Evolutionary conservation across 2,329 filamentous ascomycete genomes (phyloP), one percentile per base, ranked within the genome.

Genomic region (Dactylonectria estremocensis): DNA sequence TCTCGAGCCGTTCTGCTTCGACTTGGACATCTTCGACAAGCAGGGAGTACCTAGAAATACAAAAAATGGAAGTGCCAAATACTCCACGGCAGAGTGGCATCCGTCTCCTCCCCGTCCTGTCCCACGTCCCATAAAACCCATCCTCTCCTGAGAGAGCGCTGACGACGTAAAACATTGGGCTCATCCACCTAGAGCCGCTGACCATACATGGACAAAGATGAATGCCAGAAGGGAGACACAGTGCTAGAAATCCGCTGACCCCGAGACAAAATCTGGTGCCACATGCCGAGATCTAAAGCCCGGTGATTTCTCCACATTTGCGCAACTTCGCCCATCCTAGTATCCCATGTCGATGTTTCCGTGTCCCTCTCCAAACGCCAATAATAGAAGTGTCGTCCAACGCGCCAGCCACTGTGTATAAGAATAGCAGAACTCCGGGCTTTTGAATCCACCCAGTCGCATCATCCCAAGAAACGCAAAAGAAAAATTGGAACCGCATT

Each of bases 391-490:
- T 56, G 67, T 64, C 68, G 54, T 69, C 70, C 73, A 68, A 72
- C 69, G 49, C 69, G 66, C 72, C 67, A 75, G 70, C 74, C 74
- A 66, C 65, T 75, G 65, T 75, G 70, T 45, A 52, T 68, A 74
- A 67, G 62, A 74, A 75, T 64, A 73, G 64, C 74, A 75, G 66
- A 77, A 78, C 76, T 78, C 76, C 76, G 67, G 72, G 76, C 76
- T 73, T 76, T 78, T 78, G 67, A 73, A 68, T 69, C 71, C 69
- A 63, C 64, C 69, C 66, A 69, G 37, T 57, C 60, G 24, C 54
- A 57, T 66, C 70, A 72, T 71, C 59, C 72, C 68, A 68, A 48
- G 40, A 74, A 65, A 61, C 59, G 54, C 31, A 75, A 69, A 72
- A 68, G 65, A 55, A 65, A 71, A 69, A 69, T 66, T 56, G 55